Base-by-base conservation (phyloP, 176 grass and related monocot genomes). In the Oryza officinalis region DNA sequence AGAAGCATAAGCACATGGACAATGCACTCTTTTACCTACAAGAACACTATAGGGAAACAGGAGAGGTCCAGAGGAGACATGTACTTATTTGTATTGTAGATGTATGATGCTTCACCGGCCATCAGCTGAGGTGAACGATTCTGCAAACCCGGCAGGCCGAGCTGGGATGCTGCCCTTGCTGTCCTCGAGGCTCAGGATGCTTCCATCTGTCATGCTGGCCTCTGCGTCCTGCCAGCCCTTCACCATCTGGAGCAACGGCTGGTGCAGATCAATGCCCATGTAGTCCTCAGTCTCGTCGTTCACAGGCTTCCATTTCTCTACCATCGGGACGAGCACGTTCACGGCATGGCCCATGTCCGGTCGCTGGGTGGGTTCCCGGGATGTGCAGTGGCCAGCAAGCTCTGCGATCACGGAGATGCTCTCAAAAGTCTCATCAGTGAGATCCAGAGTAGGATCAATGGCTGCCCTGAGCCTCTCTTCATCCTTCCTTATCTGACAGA, bases 151-250 rank as follows among this genome's bases (percentile, higher is more conserved):
- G 0, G 85, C 89, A 1, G 96, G 96, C 71, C 96, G 86, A 18
- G 90, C 89, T 2, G 96, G 96, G 71, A 99, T 99, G 93, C 96
- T 99, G 59, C 89, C 96, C 67, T 99, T 99, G 74, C 96, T 99
- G 76, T 99, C 93, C 30, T 92, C 83, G 18, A 98, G 89, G 84
- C 93, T 94, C 27, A 91, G 43, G 14, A 73, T 92, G 81, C 96
- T 95, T 7, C 81, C 83, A 44, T 86, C 88, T 0, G 86, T 92
- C 49, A 86, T 86, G 49, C 82, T 93, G 2, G 75, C 83, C 72
- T 99, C 96, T 20, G 91, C 87, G 26, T 91, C 93, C 80, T 99
- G 93, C 96, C 93, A 99, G 20, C 89, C 89, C 47, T 99, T 95
- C 46, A 99, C 96, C 93, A 96, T 96, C 78, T 96, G 93, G 71